Percentiles rank a stretch among this genome's conserved stretches.
Conservation (phyloP, 2,329 filamentous ascomycete species). For the Xylaria multiplex region DNA sequence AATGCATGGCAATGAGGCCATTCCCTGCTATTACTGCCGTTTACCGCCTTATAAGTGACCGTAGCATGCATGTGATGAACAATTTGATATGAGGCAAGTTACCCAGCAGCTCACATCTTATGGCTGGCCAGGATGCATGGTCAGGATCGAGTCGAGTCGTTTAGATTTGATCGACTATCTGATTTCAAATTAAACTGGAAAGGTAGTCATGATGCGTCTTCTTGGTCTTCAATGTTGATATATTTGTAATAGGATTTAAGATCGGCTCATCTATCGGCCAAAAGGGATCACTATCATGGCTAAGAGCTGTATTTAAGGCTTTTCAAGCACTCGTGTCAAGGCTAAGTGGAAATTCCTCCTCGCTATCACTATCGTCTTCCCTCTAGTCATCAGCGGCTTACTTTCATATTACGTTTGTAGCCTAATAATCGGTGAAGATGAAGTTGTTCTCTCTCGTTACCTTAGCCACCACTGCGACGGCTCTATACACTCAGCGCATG, state of each 20-base stretch:
- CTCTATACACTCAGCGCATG: conserved; percentile 19
- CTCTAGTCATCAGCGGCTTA: neutral
- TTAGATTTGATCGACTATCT: neutral
- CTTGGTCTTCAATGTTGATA: neutral
- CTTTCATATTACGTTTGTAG: conserved; percentile 8
- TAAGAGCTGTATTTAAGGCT: conserved; percentile 28
- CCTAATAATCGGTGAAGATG: conserved; percentile 24
- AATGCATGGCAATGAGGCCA: neutral
- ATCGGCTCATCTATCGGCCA: neutral
- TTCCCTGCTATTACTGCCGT: conserved; percentile 1
- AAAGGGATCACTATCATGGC: neutral
- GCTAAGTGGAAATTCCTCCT: neutral
- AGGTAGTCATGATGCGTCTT: neutral
- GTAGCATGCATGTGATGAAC: conserved; percentile 1
- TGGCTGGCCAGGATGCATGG: neutral
- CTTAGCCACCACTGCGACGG: conserved; percentile 21
- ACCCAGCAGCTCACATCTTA: neutral
- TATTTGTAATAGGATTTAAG: conserved; percentile 26
- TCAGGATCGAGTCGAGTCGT: neutral
- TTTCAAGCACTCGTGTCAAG: neutral
- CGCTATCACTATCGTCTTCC: conserved; percentile 22
- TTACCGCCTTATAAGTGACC: neutral
- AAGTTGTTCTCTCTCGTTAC: conserved; percentile 30
- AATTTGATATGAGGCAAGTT: conserved; percentile 25
- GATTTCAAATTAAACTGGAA: conserved; percentile 32